A percentile compares a stretch with the other conserved stretches of the same genome.
These are phyloP conservation scores for Hevea brasiliensis DNA, from an alignment of 345 rosid species.

Conservation along the genomic window DNA sequence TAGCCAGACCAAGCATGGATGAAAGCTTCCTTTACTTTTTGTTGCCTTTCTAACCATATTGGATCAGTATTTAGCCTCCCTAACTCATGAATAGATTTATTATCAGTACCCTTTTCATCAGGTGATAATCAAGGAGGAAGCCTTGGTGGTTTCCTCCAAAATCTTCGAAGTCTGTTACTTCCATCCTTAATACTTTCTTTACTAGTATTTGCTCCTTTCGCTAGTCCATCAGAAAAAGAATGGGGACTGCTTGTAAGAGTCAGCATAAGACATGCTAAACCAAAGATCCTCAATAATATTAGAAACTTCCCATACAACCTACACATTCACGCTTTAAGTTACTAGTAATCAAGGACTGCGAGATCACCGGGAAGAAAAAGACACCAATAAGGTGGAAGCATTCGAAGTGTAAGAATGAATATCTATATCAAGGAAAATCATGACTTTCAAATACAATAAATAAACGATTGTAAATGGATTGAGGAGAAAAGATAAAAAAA, in stretches of 20 bases:
- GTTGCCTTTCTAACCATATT: conserved; percentile 68
- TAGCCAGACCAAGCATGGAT: conserved; percentile 94
- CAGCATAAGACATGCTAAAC: conserved; percentile 61
- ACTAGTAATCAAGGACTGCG: conserved; percentile 56
- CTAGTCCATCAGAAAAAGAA: conserved; percentile 35
- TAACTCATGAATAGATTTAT: conserved; percentile 26
- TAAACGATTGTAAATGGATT: too few species aligned
- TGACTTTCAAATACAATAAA: neutral
- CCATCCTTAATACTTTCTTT: conserved; percentile 38
- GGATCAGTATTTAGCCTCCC: conserved; percentile 32
- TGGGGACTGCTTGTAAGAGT: conserved; percentile 44
- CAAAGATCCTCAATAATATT: conserved; percentile 57
- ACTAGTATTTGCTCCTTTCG: conserved; percentile 23
- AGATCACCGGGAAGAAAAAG: conserved; percentile 57
- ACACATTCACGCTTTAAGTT: conserved; percentile 53
- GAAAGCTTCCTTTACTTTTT: conserved; percentile 79
- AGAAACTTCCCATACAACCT: conserved; percentile 92
- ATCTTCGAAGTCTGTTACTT: conserved; percentile 45
- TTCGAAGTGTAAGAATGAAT: neutral
- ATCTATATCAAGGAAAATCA: neutral
- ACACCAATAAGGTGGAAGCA: conserved; percentile 6
- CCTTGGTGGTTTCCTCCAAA: conserved; percentile 81
- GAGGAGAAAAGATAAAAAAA: neutral
- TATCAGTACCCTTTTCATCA: conserved; percentile 49
- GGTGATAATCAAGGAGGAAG: conserved; percentile 88